phyloP scores from a whole-genome alignment of 805 yeast species.

The Candida sakaeoensis region DNA sequence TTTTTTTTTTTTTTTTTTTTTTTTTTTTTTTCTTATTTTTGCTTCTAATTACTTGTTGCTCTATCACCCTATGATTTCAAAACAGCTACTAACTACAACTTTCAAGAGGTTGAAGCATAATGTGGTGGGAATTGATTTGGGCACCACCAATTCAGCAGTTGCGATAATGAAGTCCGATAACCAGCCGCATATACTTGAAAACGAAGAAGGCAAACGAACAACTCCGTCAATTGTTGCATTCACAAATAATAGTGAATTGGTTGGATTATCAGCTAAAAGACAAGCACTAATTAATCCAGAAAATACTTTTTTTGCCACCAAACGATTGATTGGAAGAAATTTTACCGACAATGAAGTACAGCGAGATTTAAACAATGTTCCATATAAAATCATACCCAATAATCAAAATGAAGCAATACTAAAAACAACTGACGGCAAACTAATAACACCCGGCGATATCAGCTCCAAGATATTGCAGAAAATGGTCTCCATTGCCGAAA shows the following conservation, averaged over 20 bases:
- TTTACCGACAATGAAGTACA: slow-evolving; percentile 68
- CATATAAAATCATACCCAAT: slow-evolving; percentile 59
- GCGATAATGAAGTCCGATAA: slow-evolving; percentile 62
- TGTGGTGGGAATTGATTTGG: slow-evolving; percentile 78
- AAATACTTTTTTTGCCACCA: slow-evolving; percentile 79
- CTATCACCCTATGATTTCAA: not conserved
- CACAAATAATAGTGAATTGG: slow-evolving; percentile 38
- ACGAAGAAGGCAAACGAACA: slow-evolving; percentile 75
- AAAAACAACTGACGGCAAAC: slow-evolving; percentile 41
- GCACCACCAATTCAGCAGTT: slow-evolving; percentile 85
- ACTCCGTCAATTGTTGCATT: slow-evolving; percentile 79
- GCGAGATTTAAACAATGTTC: slow-evolving; percentile 57
- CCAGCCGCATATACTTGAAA: slow-evolving; percentile 63
- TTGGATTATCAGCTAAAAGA: slow-evolving; percentile 70
- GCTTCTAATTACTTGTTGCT: too few relatives aligned
- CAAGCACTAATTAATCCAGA: slow-evolving; percentile 74
- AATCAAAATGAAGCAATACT: slow-evolving; percentile 71
- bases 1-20: too few relatives aligned
- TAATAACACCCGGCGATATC: slow-evolving; percentile 65
- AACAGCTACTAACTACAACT: too few relatives aligned
- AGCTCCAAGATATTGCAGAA: slow-evolving; percentile 62
- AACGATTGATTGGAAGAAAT: slow-evolving; percentile 73
- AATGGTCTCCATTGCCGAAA: slow-evolving; percentile 65
- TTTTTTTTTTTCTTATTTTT: too few relatives aligned
- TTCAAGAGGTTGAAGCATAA: slow-evolving; percentile 16